Evolutionary conservation across 1,139 yeast genomes (phyloP), one percentile per base, ranked within the genome.

Genomic region (Debaryomyces sp.): DNA sequence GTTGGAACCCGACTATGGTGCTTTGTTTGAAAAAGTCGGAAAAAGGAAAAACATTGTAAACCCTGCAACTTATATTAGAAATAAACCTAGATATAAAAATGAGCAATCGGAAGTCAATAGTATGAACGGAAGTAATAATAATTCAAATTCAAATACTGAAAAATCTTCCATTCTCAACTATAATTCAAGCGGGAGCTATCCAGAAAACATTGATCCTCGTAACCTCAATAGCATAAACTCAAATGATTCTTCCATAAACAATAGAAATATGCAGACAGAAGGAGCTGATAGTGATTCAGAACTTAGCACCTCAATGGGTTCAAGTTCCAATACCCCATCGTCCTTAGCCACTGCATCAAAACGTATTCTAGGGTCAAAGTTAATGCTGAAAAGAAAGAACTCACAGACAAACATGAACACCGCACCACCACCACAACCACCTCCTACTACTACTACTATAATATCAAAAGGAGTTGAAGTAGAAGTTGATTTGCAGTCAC

Each of bases 21-120:
- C 80, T 4, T 64, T 76, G 27, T 76, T 76, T 55, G 73, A 74
- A 50, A 73, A 73, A 47, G 77, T 76, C 6, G 79, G 79, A 2
- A 76, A 75, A 52, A 59, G 80, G 35, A 71, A 72, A 51, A 68
- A 64, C 34, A 64, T 68, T 21, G 69, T 64, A 12, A 55, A 56
- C 38, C 56, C 64, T 24, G 58, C 64, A 21, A 51, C 56, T 37
- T 63, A 64, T 50, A 57, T 62, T 46, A 71, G 63, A 41, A 45
- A 57, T 12, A 67, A 64, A 46, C 46, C 58, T 4, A 60, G 56
- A 44, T 42, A 51, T 15, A 63, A 63, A 47, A 49, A 52, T 9
- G 53, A 53, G 7, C 55, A 50, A 33, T 33, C 50, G 12, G 44
- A 48, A 17, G 26, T 12, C 27, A 45, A 40, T 30, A 34, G 34